phyloP scores from a whole-genome alignment of 2,329 filamentous ascomycete genomes.

The Pleurostoma richardsiae region DNA sequence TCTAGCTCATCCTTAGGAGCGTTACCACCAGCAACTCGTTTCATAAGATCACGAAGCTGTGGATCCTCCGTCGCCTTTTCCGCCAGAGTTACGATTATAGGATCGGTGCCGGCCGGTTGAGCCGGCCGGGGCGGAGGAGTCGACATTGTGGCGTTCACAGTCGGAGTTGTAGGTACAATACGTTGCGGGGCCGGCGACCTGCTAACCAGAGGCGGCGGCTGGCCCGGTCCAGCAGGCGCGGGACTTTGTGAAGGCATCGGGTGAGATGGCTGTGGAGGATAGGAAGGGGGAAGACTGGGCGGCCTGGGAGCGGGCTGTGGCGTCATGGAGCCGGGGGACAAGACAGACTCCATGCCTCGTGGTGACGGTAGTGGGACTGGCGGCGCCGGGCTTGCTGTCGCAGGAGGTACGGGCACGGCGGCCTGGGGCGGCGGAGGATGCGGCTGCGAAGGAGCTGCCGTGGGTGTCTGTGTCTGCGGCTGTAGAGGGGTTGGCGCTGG shows the following conservation, averaged over 20 bases:
- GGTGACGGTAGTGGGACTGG: constrained; percentile 16
- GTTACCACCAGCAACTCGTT: constrained; percentile 71
- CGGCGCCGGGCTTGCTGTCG: constrained; percentile 6
- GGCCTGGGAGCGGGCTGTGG: constrained; percentile 8
- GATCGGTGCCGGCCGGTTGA: constrained; percentile 47
- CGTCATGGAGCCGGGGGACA: constrained; percentile 12
- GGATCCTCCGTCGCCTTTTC: constrained; percentile 70
- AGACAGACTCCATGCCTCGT: constrained; percentile 20
- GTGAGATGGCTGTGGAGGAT: constrained; percentile 9
- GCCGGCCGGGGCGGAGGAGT: constrained; percentile 17
- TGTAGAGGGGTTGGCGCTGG: constrained; percentile 13
- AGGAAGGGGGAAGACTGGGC: neutral
- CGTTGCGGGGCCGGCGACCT: constrained; percentile 8
- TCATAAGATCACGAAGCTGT: constrained; percentile 73
- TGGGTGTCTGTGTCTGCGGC: constrained; percentile 9
- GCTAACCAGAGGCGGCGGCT: constrained; percentile 9
- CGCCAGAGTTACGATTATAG: constrained; percentile 75
- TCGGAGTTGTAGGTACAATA: constrained; percentile 6
- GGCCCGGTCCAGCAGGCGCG: constrained; percentile 17
- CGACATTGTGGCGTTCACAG: constrained; percentile 9
- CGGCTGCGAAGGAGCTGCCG: constrained; percentile 11
- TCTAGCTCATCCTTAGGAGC: constrained; percentile 67
- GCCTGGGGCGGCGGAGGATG: neutral
- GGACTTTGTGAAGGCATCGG: constrained; percentile 22
- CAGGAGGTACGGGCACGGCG: constrained; percentile 1